These are phyloP conservation scores for Pyricularia sp. DNA, from an alignment of 2,329 filamentous ascomycete genomes.

Conservation along the genomic window DNA sequence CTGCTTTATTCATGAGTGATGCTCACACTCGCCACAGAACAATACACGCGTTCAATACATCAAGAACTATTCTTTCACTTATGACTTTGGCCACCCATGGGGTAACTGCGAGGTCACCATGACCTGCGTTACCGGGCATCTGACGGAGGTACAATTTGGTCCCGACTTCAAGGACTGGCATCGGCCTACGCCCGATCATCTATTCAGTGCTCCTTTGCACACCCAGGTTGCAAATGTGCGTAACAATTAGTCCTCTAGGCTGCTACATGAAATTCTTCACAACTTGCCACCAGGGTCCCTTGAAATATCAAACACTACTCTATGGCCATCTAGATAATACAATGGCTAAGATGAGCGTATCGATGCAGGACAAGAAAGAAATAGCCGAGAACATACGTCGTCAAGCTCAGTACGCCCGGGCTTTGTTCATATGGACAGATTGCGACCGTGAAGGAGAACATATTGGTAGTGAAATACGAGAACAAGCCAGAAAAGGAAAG, in stretches of 20 bases:
- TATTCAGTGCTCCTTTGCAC: slow-evolving; percentile 75
- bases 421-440: slow-evolving; percentile 96
- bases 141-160: slow-evolving; percentile 73
- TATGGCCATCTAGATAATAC: background rate
- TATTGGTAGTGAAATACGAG: slow-evolving; percentile 84
- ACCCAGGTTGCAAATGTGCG: slow-evolving; percentile 58
- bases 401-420: slow-evolving; percentile 63
- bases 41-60: slow-evolving; percentile 66
- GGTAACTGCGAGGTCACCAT: slow-evolving; percentile 80
- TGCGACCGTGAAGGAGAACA: slow-evolving; percentile 97
- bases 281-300: background rate
- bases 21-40: slow-evolving; percentile 34
- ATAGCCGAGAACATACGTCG: slow-evolving; percentile 79
- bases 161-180: slow-evolving; percentile 69
- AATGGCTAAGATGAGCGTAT: background rate
- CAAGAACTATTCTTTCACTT: slow-evolving; percentile 91
- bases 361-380: slow-evolving; percentile 58
- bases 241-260: slow-evolving; percentile 1
- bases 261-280: background rate
- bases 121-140: slow-evolving; percentile 86
- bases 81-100: slow-evolving; percentile 75
- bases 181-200: slow-evolving; percentile 63
- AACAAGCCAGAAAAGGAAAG: slow-evolving; percentile 70
- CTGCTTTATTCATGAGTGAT: background rate
- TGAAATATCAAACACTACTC: background rate